Conservation (phyloP, 352 stramenopile species). For the Phytophthora aleatoria region DNA sequence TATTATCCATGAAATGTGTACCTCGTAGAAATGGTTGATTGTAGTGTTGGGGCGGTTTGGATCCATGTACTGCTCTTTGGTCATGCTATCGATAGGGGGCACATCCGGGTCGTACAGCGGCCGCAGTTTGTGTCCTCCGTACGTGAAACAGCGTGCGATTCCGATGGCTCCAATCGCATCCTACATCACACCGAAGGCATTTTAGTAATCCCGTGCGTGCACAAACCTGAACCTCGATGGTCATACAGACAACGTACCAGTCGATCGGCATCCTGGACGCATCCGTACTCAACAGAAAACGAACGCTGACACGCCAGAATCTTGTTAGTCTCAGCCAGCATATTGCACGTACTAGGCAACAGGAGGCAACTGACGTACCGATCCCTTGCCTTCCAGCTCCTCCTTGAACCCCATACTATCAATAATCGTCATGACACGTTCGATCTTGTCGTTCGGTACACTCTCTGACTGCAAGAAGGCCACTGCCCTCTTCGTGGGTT, state of each 20-base stretch:
- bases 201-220: neutral
- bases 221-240: neutral
- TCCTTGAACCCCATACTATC: constrained; percentile 88
- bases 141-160: constrained; percentile 92
- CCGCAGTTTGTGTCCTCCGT: constrained; percentile 84
- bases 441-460: constrained; percentile 53
- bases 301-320: constrained; percentile 19
- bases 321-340: neutral
- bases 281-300: constrained; percentile 77
- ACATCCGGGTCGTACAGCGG: constrained; percentile 78
- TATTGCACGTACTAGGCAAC: neutral
- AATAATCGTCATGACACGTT: constrained; percentile 82
- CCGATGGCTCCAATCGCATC: constrained; percentile 92
- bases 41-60: constrained; percentile 67
- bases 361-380: constrained; percentile 15
- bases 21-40: constrained; percentile 92
- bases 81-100: constrained; percentile 58
- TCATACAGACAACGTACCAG: constrained; percentile 42
- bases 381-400: constrained; percentile 50
- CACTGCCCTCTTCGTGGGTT: constrained; percentile 61
- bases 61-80: constrained; percentile 84
- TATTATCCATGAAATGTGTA: constrained; percentile 12
- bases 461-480: constrained; percentile 61
- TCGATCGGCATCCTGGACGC: constrained; percentile 89
- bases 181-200: constrained; percentile 24